phyloP scores from a whole-genome alignment of 495 filamentous ascomycete species.

The Pyrenula aspistea region DNA sequence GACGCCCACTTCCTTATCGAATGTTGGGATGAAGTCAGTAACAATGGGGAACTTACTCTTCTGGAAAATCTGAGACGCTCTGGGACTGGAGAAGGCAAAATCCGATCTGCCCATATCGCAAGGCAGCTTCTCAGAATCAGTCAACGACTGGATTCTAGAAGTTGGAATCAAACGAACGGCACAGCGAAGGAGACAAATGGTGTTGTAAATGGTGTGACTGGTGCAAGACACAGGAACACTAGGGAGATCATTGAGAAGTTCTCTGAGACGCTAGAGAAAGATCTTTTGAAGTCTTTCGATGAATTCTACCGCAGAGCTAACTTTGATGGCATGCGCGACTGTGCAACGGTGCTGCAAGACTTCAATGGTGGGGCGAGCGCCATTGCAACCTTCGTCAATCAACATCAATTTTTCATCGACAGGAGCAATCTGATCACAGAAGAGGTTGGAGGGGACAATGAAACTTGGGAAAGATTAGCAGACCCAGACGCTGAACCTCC shows the following conservation, averaged over 20 bases:
- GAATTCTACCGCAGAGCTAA: constrained; percentile 88
- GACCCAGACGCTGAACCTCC: constrained; percentile 89
- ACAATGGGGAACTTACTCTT: constrained; percentile 65
- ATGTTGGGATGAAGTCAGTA: constrained; percentile 89
- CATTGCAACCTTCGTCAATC: constrained; percentile 92
- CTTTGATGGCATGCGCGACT: constrained; percentile 92
- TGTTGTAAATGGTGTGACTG: constrained; percentile 23
- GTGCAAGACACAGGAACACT: constrained; percentile 46
- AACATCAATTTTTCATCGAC: constrained; percentile 98
- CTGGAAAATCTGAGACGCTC: constrained; percentile 70
- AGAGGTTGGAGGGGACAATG: constrained; percentile 71
- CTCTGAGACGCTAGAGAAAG: constrained; percentile 88
- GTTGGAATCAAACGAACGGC: constrained; percentile 50
- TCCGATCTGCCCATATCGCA: constrained; percentile 81
- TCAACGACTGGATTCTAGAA: constrained; percentile 64
- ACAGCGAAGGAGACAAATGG: constrained; percentile 39
- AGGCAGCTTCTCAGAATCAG: constrained; percentile 81
- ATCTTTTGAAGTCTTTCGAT: constrained; percentile 91
- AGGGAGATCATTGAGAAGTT: constrained; percentile 93
- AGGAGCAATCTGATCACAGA: constrained; percentile 80
- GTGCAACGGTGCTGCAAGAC: constrained; percentile 84
- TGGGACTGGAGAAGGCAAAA: constrained; percentile 73
- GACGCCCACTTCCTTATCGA: constrained; percentile 92
- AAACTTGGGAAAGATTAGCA: constrained; percentile 80
- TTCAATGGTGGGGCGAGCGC: constrained; percentile 94